Percentiles rank a stretch among this genome's conserved stretches.
Evolutionary conservation across 2,329 filamentous ascomycete species (phyloP).

Genomic region (Phialophora verrucosa): DNA sequence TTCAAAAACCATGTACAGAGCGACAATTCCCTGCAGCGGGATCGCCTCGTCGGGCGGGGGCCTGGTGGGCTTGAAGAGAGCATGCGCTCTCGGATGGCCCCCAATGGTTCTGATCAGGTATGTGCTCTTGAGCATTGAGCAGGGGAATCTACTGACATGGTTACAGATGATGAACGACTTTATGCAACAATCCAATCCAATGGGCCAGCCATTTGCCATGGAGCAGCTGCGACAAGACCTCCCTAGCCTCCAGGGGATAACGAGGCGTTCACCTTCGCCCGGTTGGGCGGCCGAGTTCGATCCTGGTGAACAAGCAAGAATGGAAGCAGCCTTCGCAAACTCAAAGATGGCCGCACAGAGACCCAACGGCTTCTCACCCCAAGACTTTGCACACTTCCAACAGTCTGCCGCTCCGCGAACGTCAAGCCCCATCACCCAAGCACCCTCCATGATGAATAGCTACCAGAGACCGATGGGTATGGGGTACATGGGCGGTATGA

Average conservation of each 20-base stretch:
- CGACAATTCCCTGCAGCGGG: constrained; percentile 92
- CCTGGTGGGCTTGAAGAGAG: constrained; percentile 74
- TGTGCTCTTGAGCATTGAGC: not conserved
- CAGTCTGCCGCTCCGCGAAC: constrained; percentile 58
- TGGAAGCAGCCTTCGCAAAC: constrained; percentile 70
- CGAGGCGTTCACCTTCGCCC: constrained; percentile 60
- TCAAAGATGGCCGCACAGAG: constrained; percentile 47
- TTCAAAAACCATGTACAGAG: constrained; percentile 97
- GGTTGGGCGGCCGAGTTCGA: constrained; percentile 71
- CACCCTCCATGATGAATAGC: constrained; percentile 63
- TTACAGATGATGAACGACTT: constrained; percentile 89
- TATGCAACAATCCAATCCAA: constrained; percentile 73
- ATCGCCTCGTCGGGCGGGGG: constrained; percentile 78
- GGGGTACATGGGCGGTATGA: constrained; percentile 49
- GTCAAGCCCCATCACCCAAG: constrained; percentile 62
- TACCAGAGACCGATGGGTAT: constrained; percentile 55
- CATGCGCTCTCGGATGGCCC: constrained; percentile 74
- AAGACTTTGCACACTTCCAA: constrained; percentile 88
- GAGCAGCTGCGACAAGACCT: constrained; percentile 69
- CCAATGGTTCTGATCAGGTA: constrained; percentile 75
- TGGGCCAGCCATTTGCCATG: constrained; percentile 65
- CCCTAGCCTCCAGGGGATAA: constrained; percentile 57
- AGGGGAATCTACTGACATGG: constrained; percentile 40
- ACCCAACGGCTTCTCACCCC: constrained; percentile 71
- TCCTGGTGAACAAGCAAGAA: constrained; percentile 66